Conservation (phyloP, 2,329 filamentous ascomycete genomes). For the Acarospora socialis region DNA sequence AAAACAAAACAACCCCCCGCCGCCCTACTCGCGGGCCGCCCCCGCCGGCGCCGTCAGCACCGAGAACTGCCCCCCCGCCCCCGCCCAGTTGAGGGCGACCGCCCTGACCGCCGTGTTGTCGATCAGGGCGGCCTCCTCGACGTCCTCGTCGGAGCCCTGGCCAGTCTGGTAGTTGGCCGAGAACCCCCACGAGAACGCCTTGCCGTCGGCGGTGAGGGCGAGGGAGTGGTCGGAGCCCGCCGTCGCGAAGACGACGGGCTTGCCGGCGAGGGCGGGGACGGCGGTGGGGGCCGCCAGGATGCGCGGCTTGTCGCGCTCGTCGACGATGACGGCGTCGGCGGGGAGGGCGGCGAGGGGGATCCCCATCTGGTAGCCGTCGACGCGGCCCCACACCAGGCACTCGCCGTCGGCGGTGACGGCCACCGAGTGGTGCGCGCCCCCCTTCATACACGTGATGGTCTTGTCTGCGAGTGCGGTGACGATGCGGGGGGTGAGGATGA, state of each 20-base stretch:
- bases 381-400: conserved; percentile 46
- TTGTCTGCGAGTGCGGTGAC: conserved; percentile 49
- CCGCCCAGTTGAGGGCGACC: conserved; percentile 62
- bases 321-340: conserved; percentile 46
- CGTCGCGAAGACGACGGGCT: conserved; percentile 42
- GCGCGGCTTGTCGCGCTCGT: conserved; percentile 50
- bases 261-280: conserved; percentile 41
- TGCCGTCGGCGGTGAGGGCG: conserved; percentile 52
- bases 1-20: no score
- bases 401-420: conserved; percentile 43
- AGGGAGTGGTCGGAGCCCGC: conserved; percentile 62
- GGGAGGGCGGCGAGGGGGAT: conserved; percentile 42
- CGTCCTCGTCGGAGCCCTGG: conserved; percentile 62
- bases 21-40: background rate
- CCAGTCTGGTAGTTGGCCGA: conserved; percentile 69
- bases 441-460: conserved; percentile 51
- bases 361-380: conserved; percentile 43
- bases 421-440: conserved; percentile 55
- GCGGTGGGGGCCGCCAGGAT: conserved; percentile 54
- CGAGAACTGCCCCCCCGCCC: conserved; percentile 69
- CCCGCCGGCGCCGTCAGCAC: conserved; percentile 9
- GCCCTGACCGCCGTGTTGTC: conserved; percentile 72
- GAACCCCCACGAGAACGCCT: conserved; percentile 69
- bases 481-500: conserved; percentile 54
- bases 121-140: conserved; percentile 61